These are phyloP conservation scores for Tephrocybe sp. DNA, from an alignment of 768 basidiomycete species.

Conservation along the genomic window DNA sequence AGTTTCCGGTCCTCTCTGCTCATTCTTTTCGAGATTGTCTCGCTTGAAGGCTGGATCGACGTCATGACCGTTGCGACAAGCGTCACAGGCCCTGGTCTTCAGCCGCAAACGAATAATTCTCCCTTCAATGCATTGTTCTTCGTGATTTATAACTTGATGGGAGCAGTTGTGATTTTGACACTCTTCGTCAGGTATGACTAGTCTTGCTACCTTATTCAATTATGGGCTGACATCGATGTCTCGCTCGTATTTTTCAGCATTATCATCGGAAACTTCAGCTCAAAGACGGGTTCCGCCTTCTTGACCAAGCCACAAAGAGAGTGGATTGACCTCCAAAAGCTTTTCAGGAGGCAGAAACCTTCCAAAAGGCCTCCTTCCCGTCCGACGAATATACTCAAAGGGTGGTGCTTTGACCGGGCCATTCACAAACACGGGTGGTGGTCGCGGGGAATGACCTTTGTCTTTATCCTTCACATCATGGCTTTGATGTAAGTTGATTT, in stretches of 20 bases:
- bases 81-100: constrained; percentile 65
- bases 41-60: constrained; percentile 95
- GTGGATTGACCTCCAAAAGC: constrained; percentile 91
- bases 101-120: constrained; percentile 69
- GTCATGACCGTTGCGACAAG: constrained; percentile 81
- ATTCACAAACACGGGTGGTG: constrained; percentile 93
- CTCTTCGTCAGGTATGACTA: constrained; percentile 79
- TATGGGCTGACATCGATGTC: constrained; percentile 9
- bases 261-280: constrained; percentile 91
- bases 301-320: constrained; percentile 85
- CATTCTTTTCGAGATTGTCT: constrained; percentile 95
- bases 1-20: constrained; percentile 78
- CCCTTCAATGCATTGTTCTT: constrained; percentile 90
- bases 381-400: constrained; percentile 52
- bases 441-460: constrained; percentile 72
- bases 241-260: constrained; percentile 50
- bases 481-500: constrained; percentile 65
- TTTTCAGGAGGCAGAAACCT: constrained; percentile 83
- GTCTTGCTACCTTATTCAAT: not conserved
- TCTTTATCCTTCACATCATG: constrained; percentile 81
- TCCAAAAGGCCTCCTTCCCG: constrained; percentile 72
- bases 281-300: constrained; percentile 82
- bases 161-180: constrained; percentile 85
- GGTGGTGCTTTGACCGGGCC: constrained; percentile 93
- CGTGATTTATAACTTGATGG: constrained; percentile 87